Evolutionary conservation across 106 monocot species (phyloP).

Genomic region (Triglochin maritima): DNA sequence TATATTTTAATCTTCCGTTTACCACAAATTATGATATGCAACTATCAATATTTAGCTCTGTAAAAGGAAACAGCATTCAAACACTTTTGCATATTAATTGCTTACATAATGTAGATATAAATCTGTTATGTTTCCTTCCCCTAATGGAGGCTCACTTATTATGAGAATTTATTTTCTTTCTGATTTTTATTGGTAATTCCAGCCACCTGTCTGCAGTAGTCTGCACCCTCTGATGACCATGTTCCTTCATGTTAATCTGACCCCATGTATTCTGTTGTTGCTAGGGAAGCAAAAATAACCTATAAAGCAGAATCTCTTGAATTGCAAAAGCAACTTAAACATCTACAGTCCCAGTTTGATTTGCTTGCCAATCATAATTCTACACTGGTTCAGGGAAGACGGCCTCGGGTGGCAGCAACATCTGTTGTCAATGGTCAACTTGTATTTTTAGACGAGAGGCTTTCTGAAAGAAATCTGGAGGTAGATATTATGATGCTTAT

Average conservation of each 20-base stretch:
- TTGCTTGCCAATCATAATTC: constrained; percentile 77
- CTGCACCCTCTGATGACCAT: neutral
- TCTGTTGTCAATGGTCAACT: constrained; percentile 70
- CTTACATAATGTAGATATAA: too few species aligned
- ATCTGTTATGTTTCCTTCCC: too few species aligned
- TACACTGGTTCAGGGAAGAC: constrained; percentile 76
- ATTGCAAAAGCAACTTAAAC: constrained; percentile 75
- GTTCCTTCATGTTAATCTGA: too few species aligned
- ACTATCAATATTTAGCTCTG: too few species aligned
- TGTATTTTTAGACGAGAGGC: constrained; percentile 60
- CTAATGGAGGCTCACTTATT: too few species aligned
- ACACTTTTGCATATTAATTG: too few species aligned
- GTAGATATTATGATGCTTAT: constrained; percentile 18
- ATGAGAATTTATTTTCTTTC: too few species aligned
- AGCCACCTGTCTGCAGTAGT: neutral
- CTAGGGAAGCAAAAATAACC: constrained; percentile 73
- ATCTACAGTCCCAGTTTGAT: constrained; percentile 74
- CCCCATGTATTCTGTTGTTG: neutral
- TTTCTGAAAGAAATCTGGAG: constrained; percentile 75
- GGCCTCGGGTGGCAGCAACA: constrained; percentile 52
- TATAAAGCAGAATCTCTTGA: constrained; percentile 77
- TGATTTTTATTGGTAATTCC: neutral
- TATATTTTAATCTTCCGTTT: too few species aligned
- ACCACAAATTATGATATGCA: too few species aligned
- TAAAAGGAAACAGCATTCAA: too few species aligned